A percentile compares a stretch with the other conserved stretches of the same genome.
These are phyloP conservation scores for Sporisorium exsertum DNA, from an alignment of 1,284 basidiomycete genomes.

Conservation along the genomic window DNA sequence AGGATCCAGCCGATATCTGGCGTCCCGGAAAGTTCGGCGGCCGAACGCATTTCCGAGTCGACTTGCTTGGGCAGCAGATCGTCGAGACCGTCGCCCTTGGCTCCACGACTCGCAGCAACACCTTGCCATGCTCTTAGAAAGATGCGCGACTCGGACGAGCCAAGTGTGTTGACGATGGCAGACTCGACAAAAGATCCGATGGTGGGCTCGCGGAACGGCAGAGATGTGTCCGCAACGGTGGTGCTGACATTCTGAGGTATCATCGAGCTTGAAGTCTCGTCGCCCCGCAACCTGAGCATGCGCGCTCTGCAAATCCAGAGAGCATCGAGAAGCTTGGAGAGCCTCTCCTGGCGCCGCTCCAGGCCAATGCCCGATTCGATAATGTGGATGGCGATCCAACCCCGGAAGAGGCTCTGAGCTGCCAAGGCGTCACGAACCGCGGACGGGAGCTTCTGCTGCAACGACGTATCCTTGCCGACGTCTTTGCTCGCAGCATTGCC, in stretches of 20 bases:
- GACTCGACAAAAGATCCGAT: constrained; percentile 65
- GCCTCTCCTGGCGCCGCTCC: constrained; percentile 49
- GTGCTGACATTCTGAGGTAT: constrained; percentile 12
- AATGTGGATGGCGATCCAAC: constrained; percentile 65
- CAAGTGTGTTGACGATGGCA: constrained; percentile 60
- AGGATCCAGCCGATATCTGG: constrained; percentile 67
- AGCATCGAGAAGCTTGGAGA: constrained; percentile 62
- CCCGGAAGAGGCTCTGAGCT: constrained; percentile 58
- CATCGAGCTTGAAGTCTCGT: constrained; percentile 13
- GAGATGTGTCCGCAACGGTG: constrained; percentile 11
- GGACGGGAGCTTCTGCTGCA: constrained; percentile 54
- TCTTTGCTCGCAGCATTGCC: constrained; percentile 3
- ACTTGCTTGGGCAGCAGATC: constrained; percentile 49
- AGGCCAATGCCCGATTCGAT: constrained; percentile 63
- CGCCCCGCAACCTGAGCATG: constrained; percentile 48
- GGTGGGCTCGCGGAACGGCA: constrained; percentile 58
- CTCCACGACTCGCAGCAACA: constrained; percentile 47
- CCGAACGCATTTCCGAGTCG: constrained; percentile 18
- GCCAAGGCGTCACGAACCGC: constrained; percentile 59
- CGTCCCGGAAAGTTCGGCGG: constrained; percentile 38
- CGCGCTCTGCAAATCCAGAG: constrained; percentile 62
- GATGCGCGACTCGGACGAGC: constrained; percentile 56
- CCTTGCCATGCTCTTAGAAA: constrained; percentile 65
- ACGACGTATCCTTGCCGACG: constrained; percentile 11
- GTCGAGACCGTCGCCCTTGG: constrained; percentile 44